Evolutionary conservation across 768 basidiomycete genomes (phyloP), one percentile per base, ranked within the genome.

Genomic region (Cystobasidium tubakii): DNA sequence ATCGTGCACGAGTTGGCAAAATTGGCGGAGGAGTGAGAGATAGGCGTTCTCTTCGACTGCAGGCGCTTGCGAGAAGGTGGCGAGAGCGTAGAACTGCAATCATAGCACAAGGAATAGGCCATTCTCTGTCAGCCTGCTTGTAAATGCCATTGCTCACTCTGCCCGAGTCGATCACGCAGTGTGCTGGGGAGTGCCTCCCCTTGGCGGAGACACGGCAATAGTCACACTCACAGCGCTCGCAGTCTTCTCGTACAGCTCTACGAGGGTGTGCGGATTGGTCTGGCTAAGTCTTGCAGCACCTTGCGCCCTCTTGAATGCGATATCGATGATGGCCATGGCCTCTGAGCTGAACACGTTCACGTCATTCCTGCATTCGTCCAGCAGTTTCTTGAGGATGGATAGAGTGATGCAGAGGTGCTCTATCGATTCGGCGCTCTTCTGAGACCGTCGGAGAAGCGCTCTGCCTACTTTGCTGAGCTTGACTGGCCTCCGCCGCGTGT

Each of bases 381-480:
- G 69, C 15, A 71, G 69, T 34, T 71, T 71, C 44, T 46, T 71
- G 29, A 62, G 50, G 23, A 71, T 71, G 19, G 69, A n/a, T 1
- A 71, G 69, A 4, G 50, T 54, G 44, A 69, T 36, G 46, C 42
- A 54, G 44, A 50, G 66, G 42, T 44, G 31, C 25, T 29, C 50
- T 23, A 34, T 50, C 10, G 69, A 17, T 17, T 57, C 55, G 50
- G 33, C 4, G 55, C 55, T 36, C 44, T 53, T 67, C 39, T 67
- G 42, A 6, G 39, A 53, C 44, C 46, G 6, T 10, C 21, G 9
- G 25, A 71, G 69, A 4, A 71, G 27, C 6, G 44, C 69, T 39
- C 55, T 71, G 7, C 69, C 44, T n/a, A 71, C 69, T 60, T 71
- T 71, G 15, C 29, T 55, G 55, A 71, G 69, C 69, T 71, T 71